Evolutionary conservation across 495 filamentous ascomycete genomes (phyloP), one percentile per base, ranked within the genome.

Genomic region (Oidiodendron maius): DNA sequence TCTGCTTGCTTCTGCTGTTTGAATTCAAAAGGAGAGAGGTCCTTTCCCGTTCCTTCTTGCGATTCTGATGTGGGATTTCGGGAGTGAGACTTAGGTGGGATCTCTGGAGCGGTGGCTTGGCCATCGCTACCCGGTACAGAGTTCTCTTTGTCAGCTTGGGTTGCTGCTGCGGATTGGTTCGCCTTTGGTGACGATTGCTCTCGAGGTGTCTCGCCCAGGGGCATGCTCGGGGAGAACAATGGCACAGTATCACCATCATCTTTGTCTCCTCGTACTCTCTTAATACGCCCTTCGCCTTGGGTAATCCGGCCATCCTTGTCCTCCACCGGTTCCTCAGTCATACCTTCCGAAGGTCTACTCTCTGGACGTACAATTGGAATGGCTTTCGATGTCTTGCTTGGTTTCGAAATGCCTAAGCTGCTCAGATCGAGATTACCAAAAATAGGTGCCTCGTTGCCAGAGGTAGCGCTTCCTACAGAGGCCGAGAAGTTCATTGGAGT

Each of bases 291-390:
- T 47, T 77, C 73, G 47, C 66, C 64, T 56, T 80, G 77, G 2
- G 63, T 69, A 13, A 71, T 59, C 25, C 75, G 75, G 11, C 83
- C 69, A 40, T 72, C 69, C 1, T 75, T 62, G 16, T 68, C 68
- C n/a, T 81, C 71, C 23, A 72, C 62, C 13, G 52, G 53, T 13
- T 70, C 64, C 26, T 67, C 52, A 3, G 64, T 66, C 4, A 56
- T 61, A 20, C 68, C 52, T 17, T 22, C 58, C 8, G 67, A 57
- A n/a, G 67, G 51, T 17, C 54, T 57, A 37, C 65, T 76, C 49
- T 83, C 74, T 10, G 90, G 87, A 15, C 72, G 74, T 12, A 91
- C 67, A 43, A 95, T 93, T 2, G 89, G 87, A 48, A 95, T 75
- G 22, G 87, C 87, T 64, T 89, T 96, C 3, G 83, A 86, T 44